A percentile compares a stretch with the other conserved stretches of the same genome.
Evolutionary conservation across 2,329 filamentous ascomycete genomes (phyloP).

Genomic region (Neospermospora avenae): DNA sequence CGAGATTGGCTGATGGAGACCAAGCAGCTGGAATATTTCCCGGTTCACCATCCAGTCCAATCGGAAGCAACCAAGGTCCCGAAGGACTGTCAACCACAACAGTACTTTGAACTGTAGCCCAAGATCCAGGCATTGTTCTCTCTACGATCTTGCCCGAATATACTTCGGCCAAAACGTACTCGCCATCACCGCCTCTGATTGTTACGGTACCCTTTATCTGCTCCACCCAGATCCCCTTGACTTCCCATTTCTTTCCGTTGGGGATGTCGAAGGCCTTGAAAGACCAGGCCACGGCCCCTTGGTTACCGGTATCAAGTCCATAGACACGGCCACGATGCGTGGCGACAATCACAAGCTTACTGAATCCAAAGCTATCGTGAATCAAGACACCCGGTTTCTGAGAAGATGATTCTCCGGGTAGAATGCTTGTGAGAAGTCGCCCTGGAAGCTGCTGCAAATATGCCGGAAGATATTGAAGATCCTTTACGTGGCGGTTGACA

Average conservation of each 20-base stretch:
- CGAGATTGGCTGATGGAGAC: constrained; percentile 51
- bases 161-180: constrained; percentile 55
- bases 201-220: constrained; percentile 47
- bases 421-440: constrained; percentile 60
- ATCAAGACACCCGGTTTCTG: constrained; percentile 46
- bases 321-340: constrained; percentile 77
- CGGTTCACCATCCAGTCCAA: constrained; percentile 49
- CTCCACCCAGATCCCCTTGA: constrained; percentile 64
- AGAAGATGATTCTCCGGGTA: constrained; percentile 49
- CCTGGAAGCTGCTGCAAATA: constrained; percentile 69
- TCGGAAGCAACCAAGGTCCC: constrained; percentile 52
- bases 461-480: constrained; percentile 71
- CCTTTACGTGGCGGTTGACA: constrained; percentile 74
- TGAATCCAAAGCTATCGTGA: constrained; percentile 80
- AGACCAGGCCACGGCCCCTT: constrained; percentile 75
- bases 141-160: constrained; percentile 50
- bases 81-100: constrained; percentile 50
- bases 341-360: constrained; percentile 77
- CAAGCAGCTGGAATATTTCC: constrained; percentile 44
- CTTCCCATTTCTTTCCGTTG: constrained; percentile 56
- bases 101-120: constrained; percentile 44
- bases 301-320: constrained; percentile 72
- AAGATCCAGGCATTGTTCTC: constrained; percentile 39
- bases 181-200: constrained; percentile 47
- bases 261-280: constrained; percentile 58